A percentile compares a stretch with the other conserved stretches of the same genome.
phyloP scores from a whole-genome alignment of 208 protist species.

The Trypanosoma mega region DNA sequence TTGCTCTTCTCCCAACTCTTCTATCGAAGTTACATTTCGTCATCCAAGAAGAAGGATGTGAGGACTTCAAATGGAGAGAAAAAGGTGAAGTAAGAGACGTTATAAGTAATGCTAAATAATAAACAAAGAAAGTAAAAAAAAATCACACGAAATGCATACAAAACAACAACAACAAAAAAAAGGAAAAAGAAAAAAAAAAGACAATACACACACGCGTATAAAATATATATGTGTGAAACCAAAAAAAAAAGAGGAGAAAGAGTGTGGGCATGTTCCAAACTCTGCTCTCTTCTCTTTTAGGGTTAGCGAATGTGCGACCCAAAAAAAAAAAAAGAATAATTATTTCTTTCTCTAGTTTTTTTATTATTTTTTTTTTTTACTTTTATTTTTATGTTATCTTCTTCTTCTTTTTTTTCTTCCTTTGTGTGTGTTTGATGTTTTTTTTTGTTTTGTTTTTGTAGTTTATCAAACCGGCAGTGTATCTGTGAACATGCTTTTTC shows the following conservation, averaged over 20 bases:
- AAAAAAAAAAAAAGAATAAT: too few species aligned
- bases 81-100: constrained; percentile 27
- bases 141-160: too few species aligned
- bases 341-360: background rate
- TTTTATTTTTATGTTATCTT: constrained; percentile 13
- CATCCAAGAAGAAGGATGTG: background rate
- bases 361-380: constrained; percentile 26
- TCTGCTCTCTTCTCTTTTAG: too few species aligned
- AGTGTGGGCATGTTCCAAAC: too few species aligned
- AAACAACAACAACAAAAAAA: too few species aligned
- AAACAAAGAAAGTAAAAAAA: too few species aligned
- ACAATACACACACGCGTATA: background rate
- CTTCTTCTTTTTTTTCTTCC: constrained; percentile 9
- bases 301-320: too few species aligned
- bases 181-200: constrained; percentile 22
- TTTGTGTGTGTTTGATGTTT: constrained; percentile 4
- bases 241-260: constrained; percentile 9
- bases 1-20: constrained; percentile 90
- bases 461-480: too few species aligned
- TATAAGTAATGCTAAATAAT: too few species aligned
- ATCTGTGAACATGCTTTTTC: too few species aligned
- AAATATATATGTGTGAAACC: constrained; percentile 9
- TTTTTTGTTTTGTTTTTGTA: too few species aligned
- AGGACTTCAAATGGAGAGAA: constrained; percentile 9
- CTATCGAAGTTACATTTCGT: constrained; percentile 68